phyloP scores from a whole-genome alignment of 2,329 filamentous ascomycete genomes.

The Monosporascus sp. region DNA sequence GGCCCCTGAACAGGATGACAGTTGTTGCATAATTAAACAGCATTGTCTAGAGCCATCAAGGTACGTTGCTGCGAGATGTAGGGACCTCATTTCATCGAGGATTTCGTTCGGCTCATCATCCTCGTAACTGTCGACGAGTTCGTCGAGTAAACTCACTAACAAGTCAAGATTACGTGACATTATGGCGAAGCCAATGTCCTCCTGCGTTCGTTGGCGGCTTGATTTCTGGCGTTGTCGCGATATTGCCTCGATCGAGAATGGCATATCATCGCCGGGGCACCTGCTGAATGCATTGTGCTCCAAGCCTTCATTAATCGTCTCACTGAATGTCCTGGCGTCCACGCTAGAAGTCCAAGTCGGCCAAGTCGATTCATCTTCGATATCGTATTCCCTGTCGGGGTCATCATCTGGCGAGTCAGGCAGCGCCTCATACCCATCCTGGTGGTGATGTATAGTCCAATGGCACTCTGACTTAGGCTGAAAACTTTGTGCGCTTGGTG shows the following conservation, averaged over 20 bases:
- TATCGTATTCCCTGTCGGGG: conserved; percentile 1
- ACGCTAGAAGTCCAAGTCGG: not conserved
- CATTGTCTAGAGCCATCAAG: conserved; percentile 31
- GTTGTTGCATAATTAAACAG: conserved; percentile 19
- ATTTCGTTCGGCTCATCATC: not conserved
- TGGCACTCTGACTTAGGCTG: conserved; percentile 6
- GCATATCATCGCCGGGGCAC: not conserved
- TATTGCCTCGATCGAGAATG: not conserved
- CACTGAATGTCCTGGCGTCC: not conserved
- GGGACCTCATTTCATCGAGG: conserved; percentile 18
- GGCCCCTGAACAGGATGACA: not conserved
- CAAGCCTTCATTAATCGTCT: not conserved
- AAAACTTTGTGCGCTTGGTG: not conserved
- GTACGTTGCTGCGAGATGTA: conserved; percentile 32
- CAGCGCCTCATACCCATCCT: not conserved
- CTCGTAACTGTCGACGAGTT: not conserved
- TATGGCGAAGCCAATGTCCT: conserved; percentile 16
- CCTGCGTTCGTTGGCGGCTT: not conserved
- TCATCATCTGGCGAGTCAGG: not conserved
- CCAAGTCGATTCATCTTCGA: conserved; percentile 12
- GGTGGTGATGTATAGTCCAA: conserved; percentile 9
- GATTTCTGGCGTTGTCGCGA: not conserved
- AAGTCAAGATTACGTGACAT: conserved; percentile 14
- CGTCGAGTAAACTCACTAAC: accelerated
- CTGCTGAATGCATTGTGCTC: not conserved